These are phyloP conservation scores for Tetrahymena malaccensis DNA, from an alignment of 73 alveolate genomes.

Conservation along the genomic window DNA sequence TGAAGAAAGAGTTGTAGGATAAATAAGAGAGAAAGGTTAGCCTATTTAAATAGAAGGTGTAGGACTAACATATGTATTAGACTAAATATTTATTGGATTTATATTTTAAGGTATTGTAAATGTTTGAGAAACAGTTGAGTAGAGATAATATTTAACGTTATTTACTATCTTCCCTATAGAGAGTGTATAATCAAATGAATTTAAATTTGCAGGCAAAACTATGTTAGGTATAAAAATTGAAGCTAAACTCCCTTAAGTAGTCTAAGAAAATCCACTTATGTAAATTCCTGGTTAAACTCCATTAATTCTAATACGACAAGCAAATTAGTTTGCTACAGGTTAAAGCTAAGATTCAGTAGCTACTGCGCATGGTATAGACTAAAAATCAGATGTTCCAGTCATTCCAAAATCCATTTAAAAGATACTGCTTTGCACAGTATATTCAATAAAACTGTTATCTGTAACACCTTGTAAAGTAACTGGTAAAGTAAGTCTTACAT, in stretches of 20 bases:
- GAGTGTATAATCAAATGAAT: background rate
- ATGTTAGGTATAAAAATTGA: background rate
- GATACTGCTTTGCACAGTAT: background rate
- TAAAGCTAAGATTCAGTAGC: background rate
- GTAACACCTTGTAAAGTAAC: background rate
- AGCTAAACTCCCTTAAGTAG: background rate
- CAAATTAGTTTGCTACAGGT: background rate
- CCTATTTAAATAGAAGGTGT: background rate
- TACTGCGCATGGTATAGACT: background rate
- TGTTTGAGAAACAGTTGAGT: background rate
- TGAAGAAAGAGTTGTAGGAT: background rate
- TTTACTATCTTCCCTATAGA: background rate
- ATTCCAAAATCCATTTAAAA: background rate
- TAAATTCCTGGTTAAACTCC: background rate
- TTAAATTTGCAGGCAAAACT: background rate
- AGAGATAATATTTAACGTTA: background rate
- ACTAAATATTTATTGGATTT: background rate
- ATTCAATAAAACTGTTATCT: background rate
- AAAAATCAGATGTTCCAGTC: background rate
- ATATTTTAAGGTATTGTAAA: background rate
- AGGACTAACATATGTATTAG: background rate
- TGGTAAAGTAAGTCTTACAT: background rate
- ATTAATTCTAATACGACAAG: background rate
- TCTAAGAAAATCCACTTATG: background rate
- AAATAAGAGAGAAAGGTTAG: background rate